Evolutionary conservation across 2,329 filamentous ascomycete genomes (phyloP).

Genomic region (Alternaria sp.): DNA sequence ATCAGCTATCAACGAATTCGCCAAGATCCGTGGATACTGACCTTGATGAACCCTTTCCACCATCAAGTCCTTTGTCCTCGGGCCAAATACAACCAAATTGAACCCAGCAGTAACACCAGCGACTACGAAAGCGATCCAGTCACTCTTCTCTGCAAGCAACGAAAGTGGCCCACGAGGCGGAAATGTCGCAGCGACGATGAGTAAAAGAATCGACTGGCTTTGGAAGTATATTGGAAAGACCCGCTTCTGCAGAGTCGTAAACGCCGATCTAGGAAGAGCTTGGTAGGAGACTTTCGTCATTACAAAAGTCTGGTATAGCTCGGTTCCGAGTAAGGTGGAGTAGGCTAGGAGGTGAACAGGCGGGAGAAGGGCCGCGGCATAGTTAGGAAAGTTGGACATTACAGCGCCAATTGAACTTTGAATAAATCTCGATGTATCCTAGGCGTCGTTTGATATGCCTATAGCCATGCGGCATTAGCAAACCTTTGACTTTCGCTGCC

Average conservation of each 20-base stretch:
- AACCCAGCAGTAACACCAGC: slow-evolving; percentile 40
- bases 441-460: accelerated
- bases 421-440: neutral
- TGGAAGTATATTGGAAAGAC: slow-evolving; percentile 52
- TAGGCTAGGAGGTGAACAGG: slow-evolving; percentile 50
- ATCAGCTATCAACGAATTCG: neutral
- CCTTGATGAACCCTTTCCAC: slow-evolving; percentile 43
- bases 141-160: slow-evolving; percentile 24
- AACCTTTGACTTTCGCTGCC: slow-evolving; percentile 5
- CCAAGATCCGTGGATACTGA: slow-evolving; percentile 5
- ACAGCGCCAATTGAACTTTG: neutral
- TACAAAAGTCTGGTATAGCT: slow-evolving; percentile 51
- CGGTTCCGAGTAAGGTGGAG: slow-evolving; percentile 49
- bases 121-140: slow-evolving; percentile 37
- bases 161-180: slow-evolving; percentile 44
- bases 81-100: slow-evolving; percentile 48
- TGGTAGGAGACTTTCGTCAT: slow-evolving; percentile 50
- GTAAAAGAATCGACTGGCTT: slow-evolving; percentile 44
- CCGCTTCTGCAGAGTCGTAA: slow-evolving; percentile 49
- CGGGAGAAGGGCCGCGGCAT: slow-evolving; percentile 11
- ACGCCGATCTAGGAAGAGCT: slow-evolving; percentile 45
- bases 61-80: slow-evolving; percentile 42
- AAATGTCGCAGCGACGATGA: slow-evolving; percentile 43
- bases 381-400: neutral
- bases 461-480: neutral